These are phyloP conservation scores for Quercus phellos DNA, from an alignment of 331 rosid species.

Conservation along the genomic window DNA sequence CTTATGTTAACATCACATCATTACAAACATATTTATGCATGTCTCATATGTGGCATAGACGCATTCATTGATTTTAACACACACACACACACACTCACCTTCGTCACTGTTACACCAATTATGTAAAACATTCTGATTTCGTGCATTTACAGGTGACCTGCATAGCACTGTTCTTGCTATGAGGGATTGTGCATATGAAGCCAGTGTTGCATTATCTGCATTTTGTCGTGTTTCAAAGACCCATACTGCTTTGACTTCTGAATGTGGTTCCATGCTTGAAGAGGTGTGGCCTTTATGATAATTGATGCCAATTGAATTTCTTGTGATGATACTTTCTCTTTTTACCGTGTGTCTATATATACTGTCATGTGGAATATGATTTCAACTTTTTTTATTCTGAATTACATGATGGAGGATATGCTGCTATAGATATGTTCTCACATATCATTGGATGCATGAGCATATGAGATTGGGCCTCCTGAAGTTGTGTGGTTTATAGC, in stretches of 20 bases:
- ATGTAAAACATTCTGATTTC: slow-evolving; percentile 6
- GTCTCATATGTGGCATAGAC: not conserved
- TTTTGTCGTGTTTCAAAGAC: slow-evolving; percentile 65
- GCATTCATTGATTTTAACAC: not conserved
- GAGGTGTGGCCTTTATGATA: slow-evolving; percentile 53
- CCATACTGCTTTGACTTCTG: slow-evolving; percentile 93
- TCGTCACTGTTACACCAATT: not conserved
- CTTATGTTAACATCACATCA: not conserved
- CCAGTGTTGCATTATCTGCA: slow-evolving; percentile 66
- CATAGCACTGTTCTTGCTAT: slow-evolving; percentile 76
- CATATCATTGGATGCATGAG: not conserved
- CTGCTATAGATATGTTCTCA: slow-evolving; percentile 10
- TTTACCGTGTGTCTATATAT: slow-evolving; percentile 12
- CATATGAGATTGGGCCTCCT: not conserved
- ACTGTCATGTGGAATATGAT: slow-evolving; percentile 8
- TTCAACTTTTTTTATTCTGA: not conserved
- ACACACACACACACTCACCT: no score
- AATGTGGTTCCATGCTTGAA: slow-evolving; percentile 97
- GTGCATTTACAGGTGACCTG: slow-evolving; percentile 57
- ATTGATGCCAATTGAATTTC: slow-evolving; percentile 3
- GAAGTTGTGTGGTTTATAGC: not conserved
- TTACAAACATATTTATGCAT: slow-evolving; percentile 10
- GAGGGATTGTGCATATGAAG: slow-evolving; percentile 86
- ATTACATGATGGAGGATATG: slow-evolving; percentile 2
- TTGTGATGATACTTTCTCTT: slow-evolving; percentile 4